Evolutionary conservation across 2,329 filamentous ascomycete species (phyloP), one percentile per base, ranked within the genome.

Genomic region (Penicillium sp.): DNA sequence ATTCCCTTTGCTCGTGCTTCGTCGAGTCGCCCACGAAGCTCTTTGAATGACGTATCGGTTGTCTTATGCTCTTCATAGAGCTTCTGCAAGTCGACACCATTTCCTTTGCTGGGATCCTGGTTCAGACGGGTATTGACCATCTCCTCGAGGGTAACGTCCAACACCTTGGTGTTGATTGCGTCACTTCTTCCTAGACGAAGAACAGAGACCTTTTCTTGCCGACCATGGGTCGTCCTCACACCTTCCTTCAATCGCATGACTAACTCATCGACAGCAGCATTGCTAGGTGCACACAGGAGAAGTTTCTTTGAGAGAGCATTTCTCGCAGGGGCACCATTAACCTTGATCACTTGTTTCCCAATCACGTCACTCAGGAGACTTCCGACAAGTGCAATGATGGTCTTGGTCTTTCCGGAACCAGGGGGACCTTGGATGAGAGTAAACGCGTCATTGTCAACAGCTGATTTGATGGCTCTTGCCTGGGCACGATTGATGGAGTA

Each of bases 361-460:
- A 84, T 80, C 47, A 65, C 79, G 37, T 84, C 82, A 6, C 86
- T 89, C 42, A 96, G 74, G 16, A 99, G 79, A 36, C 91, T 90
- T 35, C 94, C 94, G 25, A 97, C 92, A 80, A 99, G 95, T 31
- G 93, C 94, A 53, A 96, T 85, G 58, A 99, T 99, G 0, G 94
- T 99, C 73, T 99, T 99, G 0, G 94, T 99, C 77, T 99, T 99
- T 69, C 93, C 94, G 4, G 94, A 97, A 73, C 94, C 94, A 1
- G 94, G 94, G 48, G 94, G 94, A 53, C 90, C 94, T 76, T 99
- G 94, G 64, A 99, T 91, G 58, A 99, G 79, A 3, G 94, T 97
- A 69, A 99, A 99, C 0, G 91, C 95, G 74, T 97, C 94, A 64
- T 99, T 99, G 67, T 96, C 92, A 55, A 92, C 84, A 12, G 92